phyloP scores from a whole-genome alignment of 2,329 filamentous ascomycete genomes.

The Polychaeton citri region DNA sequence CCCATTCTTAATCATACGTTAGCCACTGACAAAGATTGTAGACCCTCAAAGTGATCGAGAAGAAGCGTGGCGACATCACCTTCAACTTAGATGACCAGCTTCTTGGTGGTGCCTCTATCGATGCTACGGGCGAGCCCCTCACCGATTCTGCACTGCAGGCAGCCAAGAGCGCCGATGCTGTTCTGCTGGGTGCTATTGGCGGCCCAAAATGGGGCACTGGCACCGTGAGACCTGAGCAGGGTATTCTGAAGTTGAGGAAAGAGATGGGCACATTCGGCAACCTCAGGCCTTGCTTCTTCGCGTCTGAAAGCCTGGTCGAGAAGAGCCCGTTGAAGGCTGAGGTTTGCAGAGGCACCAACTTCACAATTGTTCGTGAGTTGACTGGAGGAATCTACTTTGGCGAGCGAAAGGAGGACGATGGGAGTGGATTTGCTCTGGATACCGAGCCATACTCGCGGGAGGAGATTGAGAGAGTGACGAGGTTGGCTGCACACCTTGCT shows the following conservation, averaged over 20 bases:
- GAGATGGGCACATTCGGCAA: conserved; percentile 91
- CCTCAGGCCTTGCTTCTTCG: conserved; percentile 91
- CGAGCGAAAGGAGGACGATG: conserved; percentile 68
- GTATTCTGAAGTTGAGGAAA: conserved; percentile 79
- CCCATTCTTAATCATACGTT: neutral
- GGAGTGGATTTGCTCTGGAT: conserved; percentile 63
- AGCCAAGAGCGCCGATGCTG: conserved; percentile 74
- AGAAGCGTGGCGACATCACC: conserved; percentile 54
- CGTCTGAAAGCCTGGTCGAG: conserved; percentile 70
- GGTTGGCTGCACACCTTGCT: conserved; percentile 70
- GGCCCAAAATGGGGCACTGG: conserved; percentile 96
- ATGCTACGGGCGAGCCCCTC: conserved; percentile 62
- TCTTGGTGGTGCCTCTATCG: conserved; percentile 87
- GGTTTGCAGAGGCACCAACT: conserved; percentile 76
- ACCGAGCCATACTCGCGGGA: conserved; percentile 72
- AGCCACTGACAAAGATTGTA: conserved; percentile 23
- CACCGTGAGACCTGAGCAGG: conserved; percentile 78
- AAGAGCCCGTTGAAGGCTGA: conserved; percentile 76
- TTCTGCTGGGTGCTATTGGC: conserved; percentile 85
- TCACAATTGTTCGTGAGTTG: conserved; percentile 83
- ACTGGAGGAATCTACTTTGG: conserved; percentile 95
- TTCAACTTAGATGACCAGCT: conserved; percentile 88
- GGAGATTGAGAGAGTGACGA: conserved; percentile 80
- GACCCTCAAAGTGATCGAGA: conserved; percentile 69
- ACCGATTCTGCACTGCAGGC: conserved; percentile 72